Conservation (phyloP, 805 yeast genomes). For the Sporopachydermia quercuum region DNA sequence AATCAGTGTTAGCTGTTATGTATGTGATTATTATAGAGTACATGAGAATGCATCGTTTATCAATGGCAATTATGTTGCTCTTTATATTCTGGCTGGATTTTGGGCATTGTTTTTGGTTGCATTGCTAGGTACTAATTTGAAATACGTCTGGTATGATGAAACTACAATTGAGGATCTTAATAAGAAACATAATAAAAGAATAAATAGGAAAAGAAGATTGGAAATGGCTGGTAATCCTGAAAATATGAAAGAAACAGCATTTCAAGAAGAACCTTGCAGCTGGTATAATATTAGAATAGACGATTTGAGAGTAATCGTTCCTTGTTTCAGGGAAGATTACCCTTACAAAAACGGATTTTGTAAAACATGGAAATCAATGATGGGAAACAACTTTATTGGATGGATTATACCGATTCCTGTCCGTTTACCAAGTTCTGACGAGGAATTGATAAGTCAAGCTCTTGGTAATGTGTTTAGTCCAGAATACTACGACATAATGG, state of each 20-base stretch:
- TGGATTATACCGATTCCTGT: slow-evolving; percentile 15
- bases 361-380: slow-evolving; percentile 12
- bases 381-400: slow-evolving; percentile 16
- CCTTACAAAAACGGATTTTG: slow-evolving; percentile 16
- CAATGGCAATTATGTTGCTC: slow-evolving; percentile 34
- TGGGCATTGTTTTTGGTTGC: slow-evolving; percentile 31
- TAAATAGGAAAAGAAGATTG: slow-evolving; percentile 16
- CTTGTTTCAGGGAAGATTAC: slow-evolving; percentile 23
- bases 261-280: slow-evolving; percentile 9
- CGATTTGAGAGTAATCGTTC: slow-evolving; percentile 29
- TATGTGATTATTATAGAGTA: slow-evolving; percentile 16
- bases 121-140: slow-evolving; percentile 27
- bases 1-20: slow-evolving; percentile 20
- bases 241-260: slow-evolving; percentile 16
- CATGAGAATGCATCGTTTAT: slow-evolving; percentile 15
- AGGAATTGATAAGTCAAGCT: neutral
- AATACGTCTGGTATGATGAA: slow-evolving; percentile 31
- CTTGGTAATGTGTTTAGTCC: neutral
- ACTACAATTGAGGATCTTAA: slow-evolving; percentile 48
- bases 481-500: neutral
- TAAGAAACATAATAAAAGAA: slow-evolving; percentile 18
- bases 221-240: slow-evolving; percentile 29
- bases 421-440: neutral
- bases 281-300: slow-evolving; percentile 25
- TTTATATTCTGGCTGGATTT: slow-evolving; percentile 29